Base-by-base conservation (phyloP, 768 basidiomycete species). In the Amanita subjunquillea region DNA sequence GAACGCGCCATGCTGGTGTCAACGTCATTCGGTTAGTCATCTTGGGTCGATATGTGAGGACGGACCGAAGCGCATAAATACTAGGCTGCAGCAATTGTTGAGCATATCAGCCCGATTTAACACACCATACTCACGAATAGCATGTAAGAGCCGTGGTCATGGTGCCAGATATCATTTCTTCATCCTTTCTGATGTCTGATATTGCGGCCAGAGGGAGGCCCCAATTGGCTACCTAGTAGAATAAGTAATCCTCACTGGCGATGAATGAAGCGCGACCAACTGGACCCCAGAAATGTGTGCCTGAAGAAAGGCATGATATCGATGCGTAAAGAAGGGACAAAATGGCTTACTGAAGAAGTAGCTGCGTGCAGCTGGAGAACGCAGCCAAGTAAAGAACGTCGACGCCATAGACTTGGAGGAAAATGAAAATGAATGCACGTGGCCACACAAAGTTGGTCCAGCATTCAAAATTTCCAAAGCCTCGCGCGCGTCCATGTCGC, bases 211-310 rank as follows among this genome's bases (percentile, higher is more conserved):
- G 70, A 54, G 95, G 95, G 15, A 99, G 79, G 62, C 95, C 95
- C 90, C 95, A 99, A 74, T 99, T 99, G 56, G 95, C 95, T 56
- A 93, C 85, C 94, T 95, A 62, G 47, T 52, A 57, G 30, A 37
- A 12, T 49, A 47, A 44, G 38, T 42, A 29, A 50, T 41, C 30
- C n/a, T 48, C 25, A 54, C 49, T 51, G 36, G 25, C 15, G 32
- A 48, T 38, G 42, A 23, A 43, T 41, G 5, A 47, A 53, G 53
- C 55, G 30, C 40, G 60, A 82, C 89, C 65, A 56, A 95, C 93
- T 55, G 93, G 93, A 59, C 93, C 93, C 93, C 93, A 96, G 74
- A 96, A 96, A 69, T 96, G 93, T 57, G 93, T 96, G 63, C 92
- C 92, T 95, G 54, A 30, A 45, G 12, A 17, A 32, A 55, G 55